Evolutionary conservation across 73 alveolate genomes (phyloP).

Genomic region (Paramecium sexaurelia): DNA sequence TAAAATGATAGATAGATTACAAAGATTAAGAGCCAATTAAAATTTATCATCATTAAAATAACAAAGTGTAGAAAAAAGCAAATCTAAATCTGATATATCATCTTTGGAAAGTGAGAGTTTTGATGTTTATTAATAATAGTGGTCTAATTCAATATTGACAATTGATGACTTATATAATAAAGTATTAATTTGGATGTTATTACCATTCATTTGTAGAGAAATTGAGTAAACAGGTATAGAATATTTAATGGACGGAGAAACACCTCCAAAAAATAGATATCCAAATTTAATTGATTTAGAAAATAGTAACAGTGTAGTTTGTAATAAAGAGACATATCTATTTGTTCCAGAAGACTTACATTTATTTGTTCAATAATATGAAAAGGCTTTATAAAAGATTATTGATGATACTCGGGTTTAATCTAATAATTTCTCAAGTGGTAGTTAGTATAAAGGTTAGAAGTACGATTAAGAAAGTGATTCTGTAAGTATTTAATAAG

Average conservation of each 20-base stretch:
- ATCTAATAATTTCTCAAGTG: background rate
- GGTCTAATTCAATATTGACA: background rate
- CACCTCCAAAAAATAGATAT: conserved; percentile 31
- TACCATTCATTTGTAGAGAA: conserved; percentile 22
- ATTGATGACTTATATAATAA: conserved; percentile 18
- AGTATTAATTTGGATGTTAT: conserved; percentile 13
- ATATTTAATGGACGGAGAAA: background rate
- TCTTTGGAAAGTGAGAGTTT: conserved; percentile 12
- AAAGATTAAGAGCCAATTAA: background rate
- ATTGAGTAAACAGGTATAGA: conserved; percentile 21
- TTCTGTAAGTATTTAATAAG: background rate
- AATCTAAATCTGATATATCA: background rate
- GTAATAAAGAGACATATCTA: conserved; percentile 27
- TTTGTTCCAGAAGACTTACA: conserved; percentile 30
- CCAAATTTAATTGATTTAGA: conserved; percentile 37
- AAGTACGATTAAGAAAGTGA: background rate
- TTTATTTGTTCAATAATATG: conserved; percentile 23
- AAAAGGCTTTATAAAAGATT: background rate
- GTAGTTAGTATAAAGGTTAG: background rate
- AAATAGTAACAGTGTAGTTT: background rate
- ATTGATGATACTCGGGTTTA: background rate
- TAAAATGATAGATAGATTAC: conserved; percentile 21
- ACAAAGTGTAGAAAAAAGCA: background rate
- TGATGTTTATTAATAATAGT: background rate
- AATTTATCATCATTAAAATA: background rate